Conservation (phyloP, 805 yeast genomes). For the Candida insectorum region DNA sequence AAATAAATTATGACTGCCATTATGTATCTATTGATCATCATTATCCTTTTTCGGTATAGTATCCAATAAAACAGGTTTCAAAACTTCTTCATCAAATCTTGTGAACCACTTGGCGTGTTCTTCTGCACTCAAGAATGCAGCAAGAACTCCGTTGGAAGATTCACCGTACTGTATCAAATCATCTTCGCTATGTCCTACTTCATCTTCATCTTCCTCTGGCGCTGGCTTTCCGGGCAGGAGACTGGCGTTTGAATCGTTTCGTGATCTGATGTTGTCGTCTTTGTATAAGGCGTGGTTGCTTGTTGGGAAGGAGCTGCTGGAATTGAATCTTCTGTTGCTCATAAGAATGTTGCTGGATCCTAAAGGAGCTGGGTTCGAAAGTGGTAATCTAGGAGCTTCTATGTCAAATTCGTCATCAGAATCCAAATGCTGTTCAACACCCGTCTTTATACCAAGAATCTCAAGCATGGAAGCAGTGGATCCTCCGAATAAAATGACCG, state of each 20-base stretch:
- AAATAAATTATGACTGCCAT: neutral
- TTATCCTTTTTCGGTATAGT: constrained; percentile 30
- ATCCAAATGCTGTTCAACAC: constrained; percentile 67
- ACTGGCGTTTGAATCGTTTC: constrained; percentile 28
- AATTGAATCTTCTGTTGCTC: constrained; percentile 18
- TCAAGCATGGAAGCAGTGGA: constrained; percentile 98
- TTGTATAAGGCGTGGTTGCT: constrained; percentile 14
- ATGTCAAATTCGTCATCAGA: constrained; percentile 96
- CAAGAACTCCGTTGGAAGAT: constrained; percentile 28
- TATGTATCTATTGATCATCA: constrained; percentile 4
- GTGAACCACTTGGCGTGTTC: constrained; percentile 90
- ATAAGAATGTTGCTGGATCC: constrained; percentile 7
- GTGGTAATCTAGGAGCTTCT: constrained; percentile 56
- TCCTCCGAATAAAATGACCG: constrained; percentile 96
- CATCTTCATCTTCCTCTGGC: constrained; percentile 17
- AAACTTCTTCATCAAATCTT: constrained; percentile 86
- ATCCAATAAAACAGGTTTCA: constrained; percentile 88
- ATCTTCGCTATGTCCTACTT: constrained; percentile 30
- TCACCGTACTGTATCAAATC: constrained; percentile 22
- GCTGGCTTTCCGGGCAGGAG: constrained; percentile 5
- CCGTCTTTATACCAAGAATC: constrained; percentile 87
- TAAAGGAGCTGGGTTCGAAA: constrained; percentile 19
- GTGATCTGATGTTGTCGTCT: constrained; percentile 21
- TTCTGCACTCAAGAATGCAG: constrained; percentile 49
- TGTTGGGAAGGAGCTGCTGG: constrained; percentile 1